phyloP scores from a whole-genome alignment of 257 asterid species.

The Fraxinus pennsylvanica region DNA sequence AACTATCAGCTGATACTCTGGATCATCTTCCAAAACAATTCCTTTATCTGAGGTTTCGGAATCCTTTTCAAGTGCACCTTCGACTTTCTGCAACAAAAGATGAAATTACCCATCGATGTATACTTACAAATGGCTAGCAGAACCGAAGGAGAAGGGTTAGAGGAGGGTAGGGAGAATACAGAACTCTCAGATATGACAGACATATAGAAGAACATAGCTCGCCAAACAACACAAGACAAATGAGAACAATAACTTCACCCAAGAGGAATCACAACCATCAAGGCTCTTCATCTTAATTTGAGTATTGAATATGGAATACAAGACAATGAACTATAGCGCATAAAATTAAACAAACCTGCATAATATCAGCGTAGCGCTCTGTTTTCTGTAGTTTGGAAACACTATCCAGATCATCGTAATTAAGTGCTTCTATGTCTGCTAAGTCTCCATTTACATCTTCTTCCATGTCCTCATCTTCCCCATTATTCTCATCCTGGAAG shows the following conservation, averaged over 20 bases:
- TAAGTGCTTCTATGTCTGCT: conserved; percentile 87
- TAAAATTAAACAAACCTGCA: conserved; percentile 59
- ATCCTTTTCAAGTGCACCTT: conserved; percentile 72
- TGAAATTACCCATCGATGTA: conserved; percentile 16
- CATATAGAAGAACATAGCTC: conserved; percentile 32
- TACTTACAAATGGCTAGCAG: conserved; percentile 1
- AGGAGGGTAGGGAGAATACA: neutral
- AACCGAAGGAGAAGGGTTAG: neutral
- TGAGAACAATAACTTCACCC: conserved; percentile 26
- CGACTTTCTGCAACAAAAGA: conserved; percentile 72
- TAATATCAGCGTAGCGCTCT: conserved; percentile 67
- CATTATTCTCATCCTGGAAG: conserved; percentile 66
- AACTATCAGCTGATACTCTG: conserved; percentile 91
- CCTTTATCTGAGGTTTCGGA: conserved; percentile 54
- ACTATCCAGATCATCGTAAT: conserved; percentile 87
- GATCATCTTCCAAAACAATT: conserved; percentile 83
- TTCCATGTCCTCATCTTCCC: conserved; percentile 70
- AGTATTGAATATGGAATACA: conserved; percentile 5
- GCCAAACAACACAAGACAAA: conserved; percentile 30
- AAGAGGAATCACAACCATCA: conserved; percentile 28
- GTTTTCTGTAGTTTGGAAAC: conserved; percentile 88
- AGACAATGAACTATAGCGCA: neutral
- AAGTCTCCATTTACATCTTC: conserved; percentile 88
- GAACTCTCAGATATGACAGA: conserved; percentile 22
- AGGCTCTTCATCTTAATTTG: conserved; percentile 16